A percentile compares a stretch with the other conserved stretches of the same genome.
Conservation (phyloP, 1,284 basidiomycete genomes). For the Flammula alnicola region DNA sequence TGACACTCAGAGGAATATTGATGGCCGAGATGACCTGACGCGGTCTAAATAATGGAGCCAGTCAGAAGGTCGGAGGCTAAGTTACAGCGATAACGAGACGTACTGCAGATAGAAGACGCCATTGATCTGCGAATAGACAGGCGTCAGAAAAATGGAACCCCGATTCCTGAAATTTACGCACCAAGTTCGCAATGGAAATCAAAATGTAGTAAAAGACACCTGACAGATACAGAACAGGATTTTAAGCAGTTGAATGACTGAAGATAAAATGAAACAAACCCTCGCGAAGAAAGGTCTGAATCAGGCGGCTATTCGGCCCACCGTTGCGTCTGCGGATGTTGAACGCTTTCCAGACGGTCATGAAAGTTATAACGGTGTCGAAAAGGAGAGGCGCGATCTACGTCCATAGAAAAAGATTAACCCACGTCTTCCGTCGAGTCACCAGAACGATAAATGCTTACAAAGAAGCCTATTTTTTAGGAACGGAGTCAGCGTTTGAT, state of each 20-base stretch:
- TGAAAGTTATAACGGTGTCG: slow-evolving; percentile 75
- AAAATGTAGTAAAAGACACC: slow-evolving; percentile 82
- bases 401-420: slow-evolving; percentile 13
- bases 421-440: slow-evolving; percentile 11
- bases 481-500: slow-evolving; percentile 17
- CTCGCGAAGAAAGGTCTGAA: slow-evolving; percentile 82
- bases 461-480: slow-evolving; percentile 65
- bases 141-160: slow-evolving; percentile 12
- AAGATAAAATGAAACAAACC: slow-evolving; percentile 41
- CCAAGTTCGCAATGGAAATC: slow-evolving; percentile 80
- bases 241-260: slow-evolving; percentile 8
- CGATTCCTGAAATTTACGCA: slow-evolving; percentile 18
- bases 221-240: slow-evolving; percentile 28
- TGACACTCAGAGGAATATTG: slow-evolving; percentile 84
- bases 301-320: slow-evolving; percentile 74
- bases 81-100: slow-evolving; percentile 28
- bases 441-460: slow-evolving; percentile 37
- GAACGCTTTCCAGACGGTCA: slow-evolving; percentile 78
- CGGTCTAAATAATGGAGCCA: slow-evolving; percentile 49
- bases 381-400: slow-evolving; percentile 80
- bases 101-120: slow-evolving; percentile 84
- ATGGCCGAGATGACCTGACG: slow-evolving; percentile 82
- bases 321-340: slow-evolving; percentile 72
- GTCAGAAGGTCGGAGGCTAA: slow-evolving; percentile 15
- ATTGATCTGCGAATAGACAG: slow-evolving; percentile 51